These are phyloP conservation scores for Prunus persica DNA, from an alignment of 306 rosid genomes.

Conservation along the genomic window Prunus_persica_NCBIv2 NC_034013.1:17065001-17065500, in stretches of 20 bases:
- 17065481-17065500: not conserved
- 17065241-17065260: slow-evolving; percentile 98
- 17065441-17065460: slow-evolving; percentile 26
- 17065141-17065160: slow-evolving; percentile 20
- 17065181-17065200: not conserved
- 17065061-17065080: slow-evolving; percentile 69
- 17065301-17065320: slow-evolving; percentile 15
- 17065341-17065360: slow-evolving; percentile 98
- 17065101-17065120: slow-evolving; percentile 64
- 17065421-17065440: slow-evolving; percentile 72
- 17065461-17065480: not conserved
- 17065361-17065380: slow-evolving; percentile 94
- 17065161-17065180: not conserved
- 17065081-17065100: slow-evolving; percentile 41
- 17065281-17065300: slow-evolving; percentile 23
- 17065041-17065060: slow-evolving; percentile 75
- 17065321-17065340: slow-evolving; percentile 34
- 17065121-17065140: slow-evolving; percentile 51
- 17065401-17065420: slow-evolving; percentile 88
- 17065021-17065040: slow-evolving; percentile 85
- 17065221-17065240: slow-evolving; percentile 90
- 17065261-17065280: slow-evolving; percentile 25
- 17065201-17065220: slow-evolving; percentile 64
- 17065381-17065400: slow-evolving; percentile 65
- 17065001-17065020: slow-evolving; percentile 49